These are phyloP conservation scores for Fusarium buharicum DNA, from an alignment of 2,329 filamentous ascomycete species.

Conservation along the genomic window DNA sequence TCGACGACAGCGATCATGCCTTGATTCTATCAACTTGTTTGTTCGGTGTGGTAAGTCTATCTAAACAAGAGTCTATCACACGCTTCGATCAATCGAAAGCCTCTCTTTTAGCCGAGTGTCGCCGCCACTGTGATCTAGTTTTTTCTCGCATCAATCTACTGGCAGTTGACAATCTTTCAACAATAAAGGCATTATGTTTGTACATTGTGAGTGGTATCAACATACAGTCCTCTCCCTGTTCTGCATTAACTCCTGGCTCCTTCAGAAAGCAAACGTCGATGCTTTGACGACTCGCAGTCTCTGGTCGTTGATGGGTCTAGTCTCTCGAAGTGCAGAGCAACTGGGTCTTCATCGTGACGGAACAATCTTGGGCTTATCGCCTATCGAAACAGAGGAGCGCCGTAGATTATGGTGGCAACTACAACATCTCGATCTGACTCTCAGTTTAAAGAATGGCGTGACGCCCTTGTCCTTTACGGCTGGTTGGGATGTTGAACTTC, in stretches of 20 bases:
- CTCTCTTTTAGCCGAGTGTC: constrained; percentile 1
- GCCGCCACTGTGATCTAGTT: constrained; percentile 8
- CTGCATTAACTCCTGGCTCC: accelerated
- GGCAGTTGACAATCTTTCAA: constrained; percentile 3
- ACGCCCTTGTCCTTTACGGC: constrained; percentile 13
- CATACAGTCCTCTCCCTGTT: accelerated
- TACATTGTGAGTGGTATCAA: constrained; percentile 7
- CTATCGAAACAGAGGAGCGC: constrained; percentile 21
- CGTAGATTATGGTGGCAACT: constrained; percentile 29
- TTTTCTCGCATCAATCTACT: constrained; percentile 14
- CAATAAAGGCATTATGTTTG: constrained; percentile 10
- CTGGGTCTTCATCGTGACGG: constrained; percentile 26
- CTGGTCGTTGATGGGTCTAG: constrained; percentile 8
- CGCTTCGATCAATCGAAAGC: not conserved
- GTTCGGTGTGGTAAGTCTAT: constrained; percentile 9
- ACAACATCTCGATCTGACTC: constrained; percentile 10
- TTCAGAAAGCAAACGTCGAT: constrained; percentile 22
- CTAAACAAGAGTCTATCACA: not conserved
- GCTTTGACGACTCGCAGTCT: not conserved
- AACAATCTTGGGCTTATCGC: not conserved
- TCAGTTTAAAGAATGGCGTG: constrained; percentile 1
- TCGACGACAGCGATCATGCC: constrained; percentile 1
- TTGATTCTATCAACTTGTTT: constrained; percentile 12
- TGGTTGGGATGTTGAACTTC: constrained; percentile 22
- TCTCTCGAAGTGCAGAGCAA: constrained; percentile 19